These are phyloP conservation scores for Talaromyces rugulosus DNA, from an alignment of 2,329 filamentous ascomycete species.

Conservation along the genomic window DNA sequence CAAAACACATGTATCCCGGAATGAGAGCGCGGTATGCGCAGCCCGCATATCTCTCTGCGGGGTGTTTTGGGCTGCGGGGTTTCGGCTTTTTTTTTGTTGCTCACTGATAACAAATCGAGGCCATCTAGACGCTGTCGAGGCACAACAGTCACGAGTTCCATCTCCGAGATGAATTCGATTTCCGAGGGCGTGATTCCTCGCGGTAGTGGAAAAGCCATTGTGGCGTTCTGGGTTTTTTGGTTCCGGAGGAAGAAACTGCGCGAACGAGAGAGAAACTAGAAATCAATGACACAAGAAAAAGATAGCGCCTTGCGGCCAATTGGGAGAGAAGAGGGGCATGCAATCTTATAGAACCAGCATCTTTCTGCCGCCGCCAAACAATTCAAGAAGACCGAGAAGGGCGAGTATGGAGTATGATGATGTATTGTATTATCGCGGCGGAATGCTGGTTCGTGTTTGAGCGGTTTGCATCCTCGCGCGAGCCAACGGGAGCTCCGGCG, in stretches of 20 bases:
- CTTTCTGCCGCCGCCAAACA: not conserved
- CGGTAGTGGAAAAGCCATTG: constrained; percentile 60
- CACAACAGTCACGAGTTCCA: constrained; percentile 91
- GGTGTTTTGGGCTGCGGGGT: constrained; percentile 8
- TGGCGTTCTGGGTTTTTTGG: constrained; percentile 1
- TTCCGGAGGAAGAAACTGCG: constrained; percentile 5
- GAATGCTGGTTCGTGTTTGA: constrained; percentile 24
- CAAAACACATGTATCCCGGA: constrained; percentile 1
- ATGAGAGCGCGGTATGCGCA: constrained; percentile 7
- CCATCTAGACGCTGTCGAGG: constrained; percentile 85
- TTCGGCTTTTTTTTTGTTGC: constrained; percentile 32
- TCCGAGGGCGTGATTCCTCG: constrained; percentile 76
- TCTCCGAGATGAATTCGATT: constrained; percentile 92
- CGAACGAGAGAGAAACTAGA: not conserved
- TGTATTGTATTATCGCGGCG: not conserved
- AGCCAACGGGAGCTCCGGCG: constrained; percentile 15
- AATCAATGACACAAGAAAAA: not conserved
- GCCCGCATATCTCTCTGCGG: constrained; percentile 8
- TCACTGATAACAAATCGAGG: constrained; percentile 79
- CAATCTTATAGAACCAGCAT: constrained; percentile 1
- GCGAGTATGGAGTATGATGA: constrained; percentile 1
- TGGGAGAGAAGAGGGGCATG: not conserved
- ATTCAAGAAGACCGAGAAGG: not conserved
- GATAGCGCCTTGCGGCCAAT: not conserved
- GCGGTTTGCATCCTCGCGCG: constrained; percentile 25